Percentiles rank a stretch among this genome's conserved stretches.
Evolutionary conservation across 805 yeast genomes (phyloP).

Genomic region (Vanderwaltozyma verrucispora): DNA sequence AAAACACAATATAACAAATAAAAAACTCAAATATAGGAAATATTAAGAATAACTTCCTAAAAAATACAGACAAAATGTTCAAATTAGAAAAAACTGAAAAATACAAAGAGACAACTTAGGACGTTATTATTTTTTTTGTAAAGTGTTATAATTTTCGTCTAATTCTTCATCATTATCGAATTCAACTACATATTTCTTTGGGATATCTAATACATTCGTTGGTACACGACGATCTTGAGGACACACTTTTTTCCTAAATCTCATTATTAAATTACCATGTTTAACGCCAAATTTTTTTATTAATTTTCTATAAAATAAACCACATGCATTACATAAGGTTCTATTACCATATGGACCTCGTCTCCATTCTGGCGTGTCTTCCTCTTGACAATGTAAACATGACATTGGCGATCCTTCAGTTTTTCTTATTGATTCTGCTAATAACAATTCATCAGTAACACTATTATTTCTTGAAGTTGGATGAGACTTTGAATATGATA

Average conservation of each 20-base stretch:
- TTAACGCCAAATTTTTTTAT: conserved; percentile 29
- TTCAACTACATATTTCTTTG: conserved; percentile 14
- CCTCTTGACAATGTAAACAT: conserved; percentile 65
- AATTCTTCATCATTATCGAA: conserved; percentile 6
- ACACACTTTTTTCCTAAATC: conserved; percentile 17
- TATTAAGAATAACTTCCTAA: too few relatives aligned
- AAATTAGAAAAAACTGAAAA: too few relatives aligned
- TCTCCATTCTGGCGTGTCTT: conserved; percentile 88
- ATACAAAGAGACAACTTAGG: too few relatives aligned
- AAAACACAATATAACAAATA: too few relatives aligned
- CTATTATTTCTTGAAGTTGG: background rate
- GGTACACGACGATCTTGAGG: conserved; percentile 28
- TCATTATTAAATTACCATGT: conserved; percentile 24
- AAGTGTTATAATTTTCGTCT: conserved; percentile 5
- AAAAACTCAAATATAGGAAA: too few relatives aligned
- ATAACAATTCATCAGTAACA: conserved; percentile 8
- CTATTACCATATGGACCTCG: conserved; percentile 79
- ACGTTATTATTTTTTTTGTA: background rate
- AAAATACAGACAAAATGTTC: too few relatives aligned
- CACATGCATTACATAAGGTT: conserved; percentile 90
- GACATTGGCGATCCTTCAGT: conserved; percentile 11
- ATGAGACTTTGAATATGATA: background rate
- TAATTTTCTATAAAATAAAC: conserved; percentile 60
- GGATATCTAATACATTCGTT: conserved; percentile 12
- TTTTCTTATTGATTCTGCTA: conserved; percentile 9